Conservation (phyloP, 345 rosid species). For the Gossypium thurberi region DNA sequence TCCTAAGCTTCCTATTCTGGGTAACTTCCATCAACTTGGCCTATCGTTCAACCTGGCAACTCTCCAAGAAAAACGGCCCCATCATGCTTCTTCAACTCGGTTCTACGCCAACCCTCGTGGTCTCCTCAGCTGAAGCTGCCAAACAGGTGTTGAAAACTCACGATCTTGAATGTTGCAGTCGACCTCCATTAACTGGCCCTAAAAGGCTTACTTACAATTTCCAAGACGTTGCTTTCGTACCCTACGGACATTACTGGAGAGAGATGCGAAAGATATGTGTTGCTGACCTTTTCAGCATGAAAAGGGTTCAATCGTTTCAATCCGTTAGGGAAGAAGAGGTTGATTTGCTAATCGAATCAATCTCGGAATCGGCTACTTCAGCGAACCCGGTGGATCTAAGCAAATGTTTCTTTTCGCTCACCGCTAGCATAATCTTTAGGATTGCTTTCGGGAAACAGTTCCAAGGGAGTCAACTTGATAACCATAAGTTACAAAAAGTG, state of each 20-base stretch:
- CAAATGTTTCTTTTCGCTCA: conserved; percentile 7
- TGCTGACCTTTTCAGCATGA: conserved; percentile 16
- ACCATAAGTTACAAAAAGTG: conserved; percentile 15
- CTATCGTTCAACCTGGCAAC: conserved; percentile 1
- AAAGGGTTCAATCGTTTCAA: conserved; percentile 19
- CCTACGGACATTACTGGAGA: conserved; percentile 31
- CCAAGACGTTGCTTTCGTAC: conserved; percentile 24
- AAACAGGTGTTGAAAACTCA: conserved; percentile 21
- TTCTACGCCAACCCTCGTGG: conserved; percentile 1
- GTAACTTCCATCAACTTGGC: conserved; percentile 15
- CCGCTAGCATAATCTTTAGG: conserved; percentile 12
- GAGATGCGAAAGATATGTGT: conserved; percentile 16
- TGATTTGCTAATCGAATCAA: conserved; percentile 13
- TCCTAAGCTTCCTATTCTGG: conserved; percentile 13
- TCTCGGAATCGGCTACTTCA: not conserved
- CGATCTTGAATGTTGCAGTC: conserved; percentile 22
- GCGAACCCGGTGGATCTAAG: conserved; percentile 13
- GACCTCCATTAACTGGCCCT: conserved; percentile 13
- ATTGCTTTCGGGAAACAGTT: conserved; percentile 17
- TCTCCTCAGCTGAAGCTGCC: conserved; percentile 23
- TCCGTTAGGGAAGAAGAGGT: conserved; percentile 26
- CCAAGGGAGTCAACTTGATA: conserved; percentile 1
- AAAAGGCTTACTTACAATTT: conserved; percentile 19
- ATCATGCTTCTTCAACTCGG: conserved; percentile 21
- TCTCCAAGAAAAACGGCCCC: conserved; percentile 16